phyloP scores from a whole-genome alignment of 345 rosid species.

The Gossypium turneri region DNA sequence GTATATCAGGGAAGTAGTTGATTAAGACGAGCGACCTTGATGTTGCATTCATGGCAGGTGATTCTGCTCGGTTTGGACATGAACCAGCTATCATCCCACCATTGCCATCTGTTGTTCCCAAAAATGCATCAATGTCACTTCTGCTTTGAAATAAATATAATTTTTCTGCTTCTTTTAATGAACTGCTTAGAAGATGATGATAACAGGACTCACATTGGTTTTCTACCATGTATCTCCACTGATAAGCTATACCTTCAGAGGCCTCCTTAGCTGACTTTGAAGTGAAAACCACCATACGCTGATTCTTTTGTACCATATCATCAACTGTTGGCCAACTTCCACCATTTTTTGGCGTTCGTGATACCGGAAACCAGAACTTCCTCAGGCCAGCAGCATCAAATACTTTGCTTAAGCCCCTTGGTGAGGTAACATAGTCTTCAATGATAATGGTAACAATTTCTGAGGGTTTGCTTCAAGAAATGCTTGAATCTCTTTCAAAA shows the following conservation, averaged over 20 bases:
- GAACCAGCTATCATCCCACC: conserved; percentile 64
- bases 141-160: neutral
- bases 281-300: conserved; percentile 74
- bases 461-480: conserved; percentile 55
- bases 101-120: conserved; percentile 54
- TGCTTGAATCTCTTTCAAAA: conserved; percentile 54
- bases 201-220: conserved; percentile 66
- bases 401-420: conserved; percentile 59
- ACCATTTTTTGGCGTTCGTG: conserved; percentile 82
- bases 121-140: conserved; percentile 13
- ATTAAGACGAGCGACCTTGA: conserved; percentile 59
- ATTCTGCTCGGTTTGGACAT: conserved; percentile 71
- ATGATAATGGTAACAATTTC: conserved; percentile 73
- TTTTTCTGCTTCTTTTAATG: neutral
- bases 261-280: conserved; percentile 64
- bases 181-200: neutral
- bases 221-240: conserved; percentile 80
- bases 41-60: conserved; percentile 53
- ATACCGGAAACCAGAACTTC: conserved; percentile 69
- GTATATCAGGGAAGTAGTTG: conserved; percentile 63
- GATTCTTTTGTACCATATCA: conserved; percentile 63
- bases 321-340: conserved; percentile 73
- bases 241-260: conserved; percentile 72
- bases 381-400: conserved; percentile 69
- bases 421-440: conserved; percentile 78